Conservation (phyloP, 306 rosid genomes). For the Gleditsia sinensis region DNA sequence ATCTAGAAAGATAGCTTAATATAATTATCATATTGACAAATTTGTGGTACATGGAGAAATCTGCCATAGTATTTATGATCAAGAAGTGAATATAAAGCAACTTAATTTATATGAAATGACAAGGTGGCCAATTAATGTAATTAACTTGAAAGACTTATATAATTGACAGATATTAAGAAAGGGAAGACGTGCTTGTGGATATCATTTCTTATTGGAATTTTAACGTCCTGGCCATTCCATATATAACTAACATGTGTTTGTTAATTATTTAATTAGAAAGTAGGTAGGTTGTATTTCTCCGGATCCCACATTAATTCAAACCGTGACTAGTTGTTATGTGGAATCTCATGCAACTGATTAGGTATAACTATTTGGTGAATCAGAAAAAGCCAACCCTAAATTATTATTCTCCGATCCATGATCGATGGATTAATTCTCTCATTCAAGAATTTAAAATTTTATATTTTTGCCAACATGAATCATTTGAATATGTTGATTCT, state of each 20-base stretch:
- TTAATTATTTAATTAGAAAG: constrained; percentile 35
- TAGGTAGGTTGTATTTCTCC: background rate
- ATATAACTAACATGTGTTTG: constrained; percentile 38
- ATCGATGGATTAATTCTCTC: too few relatives aligned
- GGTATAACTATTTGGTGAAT: too few relatives aligned
- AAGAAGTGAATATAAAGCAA: constrained; percentile 62
- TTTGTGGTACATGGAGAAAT: constrained; percentile 40
- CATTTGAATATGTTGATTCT: too few relatives aligned
- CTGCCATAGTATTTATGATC: background rate
- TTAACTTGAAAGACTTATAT: constrained; percentile 23
- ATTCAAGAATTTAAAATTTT: too few relatives aligned
- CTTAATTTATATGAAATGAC: constrained; percentile 43
- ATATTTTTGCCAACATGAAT: too few relatives aligned
- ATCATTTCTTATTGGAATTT: constrained; percentile 51
- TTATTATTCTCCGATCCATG: too few relatives aligned
- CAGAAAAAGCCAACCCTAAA: too few relatives aligned
- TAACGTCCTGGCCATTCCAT: constrained; percentile 21
- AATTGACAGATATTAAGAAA: constrained; percentile 26
- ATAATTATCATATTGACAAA: constrained; percentile 38
- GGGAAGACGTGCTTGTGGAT: constrained; percentile 39
- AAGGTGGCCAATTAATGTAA: constrained; percentile 37
- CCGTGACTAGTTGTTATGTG: background rate
- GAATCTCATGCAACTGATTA: too few relatives aligned
- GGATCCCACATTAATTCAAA: background rate
- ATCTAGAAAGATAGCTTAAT: constrained; percentile 30